Evolutionary conservation across 495 filamentous ascomycete genomes (phyloP).

Genomic region (Podospora didyma): DNA sequence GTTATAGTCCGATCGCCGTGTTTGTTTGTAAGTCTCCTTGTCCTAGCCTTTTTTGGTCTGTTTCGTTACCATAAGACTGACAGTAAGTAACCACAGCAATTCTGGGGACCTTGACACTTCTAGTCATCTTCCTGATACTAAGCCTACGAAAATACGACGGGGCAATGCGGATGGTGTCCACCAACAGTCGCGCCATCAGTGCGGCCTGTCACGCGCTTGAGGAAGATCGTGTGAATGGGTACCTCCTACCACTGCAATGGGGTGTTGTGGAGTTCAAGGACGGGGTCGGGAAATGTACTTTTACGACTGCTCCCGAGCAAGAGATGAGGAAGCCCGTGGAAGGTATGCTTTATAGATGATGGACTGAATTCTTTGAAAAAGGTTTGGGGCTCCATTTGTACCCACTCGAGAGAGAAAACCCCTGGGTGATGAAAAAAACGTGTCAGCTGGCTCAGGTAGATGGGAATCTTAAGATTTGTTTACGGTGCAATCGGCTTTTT

Average conservation of each 20-base stretch:
- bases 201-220: constrained; percentile 14
- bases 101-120: not conserved
- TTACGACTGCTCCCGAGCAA: not conserved
- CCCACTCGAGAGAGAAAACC: too few relatives aligned
- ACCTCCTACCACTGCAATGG: not conserved
- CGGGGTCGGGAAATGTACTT: not conserved
- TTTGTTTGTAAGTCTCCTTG: constrained; percentile 15
- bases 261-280: not conserved
- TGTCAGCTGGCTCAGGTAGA: too few relatives aligned
- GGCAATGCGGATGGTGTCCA: constrained; percentile 17
- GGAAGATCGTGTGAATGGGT: constrained; percentile 5
- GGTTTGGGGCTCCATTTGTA: too few relatives aligned
- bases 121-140: constrained; percentile 1
- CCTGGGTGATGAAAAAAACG: too few relatives aligned
- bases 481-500: too few relatives aligned
- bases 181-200: constrained; percentile 20
- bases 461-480: too few relatives aligned
- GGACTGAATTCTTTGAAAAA: too few relatives aligned
- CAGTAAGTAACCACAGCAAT: not conserved
- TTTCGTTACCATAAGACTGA: not conserved
- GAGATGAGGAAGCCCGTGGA: too few relatives aligned
- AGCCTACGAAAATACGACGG: constrained; percentile 14
- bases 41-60: not conserved
- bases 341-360: too few relatives aligned
- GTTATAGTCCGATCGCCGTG: constrained; percentile 30